Conservation (phyloP, 2,329 filamentous ascomycete genomes). For the Coleophoma eucalyptorum region DNA sequence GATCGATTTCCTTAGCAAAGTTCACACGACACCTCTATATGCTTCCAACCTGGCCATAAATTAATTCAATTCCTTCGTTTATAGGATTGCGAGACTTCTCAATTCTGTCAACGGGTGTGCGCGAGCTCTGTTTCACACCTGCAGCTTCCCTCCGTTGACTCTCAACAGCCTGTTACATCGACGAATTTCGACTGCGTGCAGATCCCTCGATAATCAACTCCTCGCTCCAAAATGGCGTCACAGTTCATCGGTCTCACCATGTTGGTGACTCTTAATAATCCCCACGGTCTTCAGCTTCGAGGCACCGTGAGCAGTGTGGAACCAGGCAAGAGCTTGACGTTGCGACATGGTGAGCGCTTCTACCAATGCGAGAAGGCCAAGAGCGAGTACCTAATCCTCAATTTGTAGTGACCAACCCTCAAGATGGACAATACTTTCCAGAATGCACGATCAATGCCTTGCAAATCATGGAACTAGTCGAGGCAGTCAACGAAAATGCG, state of each 20-base stretch:
- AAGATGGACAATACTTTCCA: slow-evolving; percentile 24
- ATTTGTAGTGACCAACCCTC: slow-evolving; percentile 21
- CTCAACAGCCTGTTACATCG: neutral
- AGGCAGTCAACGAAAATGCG: slow-evolving; percentile 24
- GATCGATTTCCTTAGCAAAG: too few relatives aligned
- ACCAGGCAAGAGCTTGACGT: slow-evolving; percentile 27
- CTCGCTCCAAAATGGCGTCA: slow-evolving; percentile 22
- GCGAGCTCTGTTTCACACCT: neutral
- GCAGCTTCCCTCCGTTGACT: neutral
- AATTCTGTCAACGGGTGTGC: neutral
- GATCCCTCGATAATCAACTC: neutral
- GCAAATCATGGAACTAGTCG: slow-evolving; percentile 26
- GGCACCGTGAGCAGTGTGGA: slow-evolving; percentile 28
- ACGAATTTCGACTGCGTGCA: neutral
- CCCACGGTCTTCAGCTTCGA: slow-evolving; percentile 27
- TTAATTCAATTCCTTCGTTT: too few relatives aligned
- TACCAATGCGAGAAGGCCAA: neutral
- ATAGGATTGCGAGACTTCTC: too few relatives aligned
- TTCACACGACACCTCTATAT: too few relatives aligned
- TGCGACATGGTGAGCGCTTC: slow-evolving; percentile 24
- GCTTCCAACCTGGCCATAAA: too few relatives aligned
- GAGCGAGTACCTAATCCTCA: neutral
- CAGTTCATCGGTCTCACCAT: slow-evolving; percentile 31
- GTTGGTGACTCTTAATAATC: slow-evolving; percentile 29
- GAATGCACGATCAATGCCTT: slow-evolving; percentile 27